Percentiles rank a stretch among this genome's conserved stretches.
These are phyloP conservation scores for Apiotrichum gracile DNA, from an alignment of 1,284 basidiomycete genomes.

Conservation along the genomic window DNA sequence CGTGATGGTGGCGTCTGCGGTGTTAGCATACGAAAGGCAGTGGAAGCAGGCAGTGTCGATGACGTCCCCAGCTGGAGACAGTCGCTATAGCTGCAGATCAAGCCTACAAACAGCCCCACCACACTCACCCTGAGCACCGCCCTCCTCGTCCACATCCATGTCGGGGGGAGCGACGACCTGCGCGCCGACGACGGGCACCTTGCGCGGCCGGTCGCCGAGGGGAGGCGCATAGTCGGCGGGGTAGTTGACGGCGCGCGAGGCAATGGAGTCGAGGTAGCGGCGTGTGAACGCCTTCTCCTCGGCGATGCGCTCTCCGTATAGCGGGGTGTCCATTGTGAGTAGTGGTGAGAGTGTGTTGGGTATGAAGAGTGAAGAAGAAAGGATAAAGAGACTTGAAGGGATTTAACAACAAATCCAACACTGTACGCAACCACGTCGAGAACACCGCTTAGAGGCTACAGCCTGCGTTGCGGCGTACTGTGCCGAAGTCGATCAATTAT, in stretches of 20 bases:
- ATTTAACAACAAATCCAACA: no score
- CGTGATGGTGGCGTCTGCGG: conserved; percentile 50
- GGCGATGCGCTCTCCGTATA: conserved; percentile 51
- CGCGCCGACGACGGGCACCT: conserved; percentile 62
- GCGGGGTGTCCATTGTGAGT: conserved; percentile 27
- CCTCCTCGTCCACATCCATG: conserved; percentile 31
- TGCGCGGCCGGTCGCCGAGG: conserved; percentile 62
- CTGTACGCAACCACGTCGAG: no score
- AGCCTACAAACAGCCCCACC: no score
- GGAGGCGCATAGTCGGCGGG: conserved; percentile 70
- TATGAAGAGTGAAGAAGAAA: not conserved
- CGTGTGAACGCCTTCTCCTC: conserved; percentile 67
- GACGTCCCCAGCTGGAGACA: no score
- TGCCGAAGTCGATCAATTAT: no score
- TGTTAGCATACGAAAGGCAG: no score
- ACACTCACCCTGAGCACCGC: conserved; percentile 22
- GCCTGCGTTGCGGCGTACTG: no score
- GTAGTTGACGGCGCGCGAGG: conserved; percentile 63
- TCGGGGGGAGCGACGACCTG: conserved; percentile 32
- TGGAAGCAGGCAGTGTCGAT: no score
- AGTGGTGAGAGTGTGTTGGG: not conserved
- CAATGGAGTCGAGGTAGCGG: conserved; percentile 63
- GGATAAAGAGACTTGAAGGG: not conserved
- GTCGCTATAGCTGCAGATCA: no score
- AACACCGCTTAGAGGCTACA: no score